Base-by-base conservation (phyloP, 805 yeast genomes). In the Saccharomycopsis capsularis region DNA sequence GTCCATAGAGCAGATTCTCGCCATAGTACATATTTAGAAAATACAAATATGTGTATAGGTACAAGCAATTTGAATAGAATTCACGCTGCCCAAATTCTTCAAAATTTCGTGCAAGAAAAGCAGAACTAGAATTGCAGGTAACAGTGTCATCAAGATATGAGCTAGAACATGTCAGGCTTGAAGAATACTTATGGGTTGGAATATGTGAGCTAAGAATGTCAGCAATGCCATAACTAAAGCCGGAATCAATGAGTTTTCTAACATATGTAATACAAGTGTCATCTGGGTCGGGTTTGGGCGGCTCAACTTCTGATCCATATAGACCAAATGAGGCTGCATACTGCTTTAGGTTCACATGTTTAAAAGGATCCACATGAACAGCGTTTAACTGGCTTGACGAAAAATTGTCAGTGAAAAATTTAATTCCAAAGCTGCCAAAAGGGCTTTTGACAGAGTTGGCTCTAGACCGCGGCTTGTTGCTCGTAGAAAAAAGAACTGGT, bases 201-300 rank as follows among this genome's bases (percentile, higher is more conserved):
- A 50, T 50, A 24, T 44, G 50, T n/a, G 50, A 44, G 23, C 46
- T 19, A 24, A 53, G 41, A n/a, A 50, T 50, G 38, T 50, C 50
- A 4, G 36, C 36, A n/a, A 50, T 41, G 29, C 50, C 52, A 37
- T 53, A 50, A 3, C 47, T 37, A 42, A 21, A 53, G 3, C 56
- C 56, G 9, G 18, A 30, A 15, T 53, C 44, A 3, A 53, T 40
- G 24, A 53, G 41, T 29, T 35, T 37, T 7, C 27, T 7, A n/a
- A 50, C 23, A 27, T 50, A 53, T 1, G 34, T 27, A 7, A 39
- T 4, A 35, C 25, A 35, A n/a, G 53, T 36, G 24, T 52, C 53
- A n/a, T 41, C 39, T 1, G 42, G 37, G 9, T 40, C 27, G 7
- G 55, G 51, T 22, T 36, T 22, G 16, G 54, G 51, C 3, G 44